Conservation (phyloP, 2,329 filamentous ascomycete species). For the Hypoxylon sp. region DNA sequence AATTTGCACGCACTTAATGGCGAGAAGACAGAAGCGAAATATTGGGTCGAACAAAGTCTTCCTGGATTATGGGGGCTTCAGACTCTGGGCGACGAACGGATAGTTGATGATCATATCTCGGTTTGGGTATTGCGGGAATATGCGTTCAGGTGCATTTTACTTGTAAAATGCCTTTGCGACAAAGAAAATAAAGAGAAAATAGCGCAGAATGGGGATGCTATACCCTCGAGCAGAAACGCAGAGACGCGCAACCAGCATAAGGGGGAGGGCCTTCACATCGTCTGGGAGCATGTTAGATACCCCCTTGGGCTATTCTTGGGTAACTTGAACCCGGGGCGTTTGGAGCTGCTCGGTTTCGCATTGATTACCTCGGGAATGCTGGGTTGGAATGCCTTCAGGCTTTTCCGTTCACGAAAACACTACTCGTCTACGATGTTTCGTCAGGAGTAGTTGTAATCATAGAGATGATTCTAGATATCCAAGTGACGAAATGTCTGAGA, state of each 20-base stretch:
- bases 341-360: neutral
- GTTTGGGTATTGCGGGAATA: neutral
- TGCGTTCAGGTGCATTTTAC: neutral
- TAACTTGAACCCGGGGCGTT: neutral
- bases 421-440: neutral
- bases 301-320: neutral
- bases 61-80: neutral
- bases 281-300: neutral
- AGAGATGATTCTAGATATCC: neutral
- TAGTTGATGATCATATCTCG: constrained; percentile 1
- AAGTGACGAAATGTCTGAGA: neutral
- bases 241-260: neutral
- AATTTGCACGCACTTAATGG: neutral
- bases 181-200: neutral
- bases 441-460: neutral
- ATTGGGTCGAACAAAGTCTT: constrained; percentile 1
- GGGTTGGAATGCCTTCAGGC: neutral
- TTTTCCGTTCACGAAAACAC: neutral
- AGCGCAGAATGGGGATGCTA: neutral
- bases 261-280: neutral
- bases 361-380: neutral
- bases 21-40: neutral
- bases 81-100: neutral
- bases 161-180: neutral
- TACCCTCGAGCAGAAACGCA: neutral